Conservation (phyloP, 306 rosid species). For the Quercus engelmannii region DNA sequence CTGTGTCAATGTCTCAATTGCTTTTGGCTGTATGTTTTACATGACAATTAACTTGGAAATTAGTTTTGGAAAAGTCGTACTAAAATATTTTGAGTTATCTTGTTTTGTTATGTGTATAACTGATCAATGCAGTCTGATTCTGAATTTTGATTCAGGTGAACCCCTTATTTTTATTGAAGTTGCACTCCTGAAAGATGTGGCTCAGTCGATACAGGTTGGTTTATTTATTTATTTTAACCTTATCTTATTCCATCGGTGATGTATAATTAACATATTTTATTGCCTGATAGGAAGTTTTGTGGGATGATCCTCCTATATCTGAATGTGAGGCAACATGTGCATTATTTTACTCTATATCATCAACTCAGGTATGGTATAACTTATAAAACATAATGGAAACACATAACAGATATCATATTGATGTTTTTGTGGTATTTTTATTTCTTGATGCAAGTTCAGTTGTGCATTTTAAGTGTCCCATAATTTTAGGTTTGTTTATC, state of each 20-base stretch:
- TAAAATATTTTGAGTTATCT: background rate
- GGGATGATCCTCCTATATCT: conserved; percentile 87
- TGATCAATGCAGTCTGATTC: background rate
- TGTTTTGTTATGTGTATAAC: background rate
- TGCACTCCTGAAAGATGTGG: conserved; percentile 80
- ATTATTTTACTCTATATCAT: conserved; percentile 89
- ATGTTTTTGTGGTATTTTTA: background rate
- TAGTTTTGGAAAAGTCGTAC: background rate
- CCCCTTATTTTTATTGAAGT: conserved; percentile 92
- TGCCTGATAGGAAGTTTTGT: conserved; percentile 73
- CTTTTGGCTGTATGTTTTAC: conserved; percentile 3
- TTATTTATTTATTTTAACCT: background rate
- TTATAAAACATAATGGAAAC: background rate
- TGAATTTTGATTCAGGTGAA: conserved; percentile 48
- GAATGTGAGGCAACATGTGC: conserved; percentile 90
- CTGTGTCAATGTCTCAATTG: background rate
- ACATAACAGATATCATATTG: background rate
- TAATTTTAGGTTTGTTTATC: background rate
- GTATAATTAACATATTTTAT: conserved; percentile 1
- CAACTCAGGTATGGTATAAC: conserved; percentile 72
- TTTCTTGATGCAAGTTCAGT: conserved; percentile 8
- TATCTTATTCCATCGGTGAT: background rate
- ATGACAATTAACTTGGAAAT: background rate
- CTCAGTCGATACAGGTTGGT: conserved; percentile 70
- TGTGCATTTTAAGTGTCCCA: conserved; percentile 1